These are phyloP conservation scores for Yarrowia divulgata DNA, from an alignment of 805 yeast species.

Conservation along the genomic window DNA sequence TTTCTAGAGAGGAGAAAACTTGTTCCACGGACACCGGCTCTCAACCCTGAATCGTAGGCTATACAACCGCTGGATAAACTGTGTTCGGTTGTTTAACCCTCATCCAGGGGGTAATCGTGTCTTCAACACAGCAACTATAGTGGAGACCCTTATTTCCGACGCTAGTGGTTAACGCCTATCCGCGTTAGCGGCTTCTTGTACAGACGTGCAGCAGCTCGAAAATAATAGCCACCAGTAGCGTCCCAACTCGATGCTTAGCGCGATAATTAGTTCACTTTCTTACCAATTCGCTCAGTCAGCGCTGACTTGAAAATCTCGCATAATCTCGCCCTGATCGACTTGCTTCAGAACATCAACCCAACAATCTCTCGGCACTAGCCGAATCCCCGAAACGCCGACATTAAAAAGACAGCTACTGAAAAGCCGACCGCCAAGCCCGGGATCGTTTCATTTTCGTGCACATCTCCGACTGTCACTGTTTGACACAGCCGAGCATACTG, in stretches of 20 bases:
- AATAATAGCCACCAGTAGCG: not conserved
- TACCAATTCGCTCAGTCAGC: not conserved
- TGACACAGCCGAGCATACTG: too few relatives aligned
- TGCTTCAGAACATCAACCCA: constrained; percentile 14
- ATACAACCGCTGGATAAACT: too few relatives aligned
- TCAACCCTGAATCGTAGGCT: not conserved
- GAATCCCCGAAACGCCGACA: constrained; percentile 16
- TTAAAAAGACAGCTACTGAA: not conserved
- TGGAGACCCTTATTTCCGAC: not conserved
- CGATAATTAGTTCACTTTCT: not conserved
- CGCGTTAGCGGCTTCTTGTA: too few relatives aligned
- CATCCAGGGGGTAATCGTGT: not conserved
- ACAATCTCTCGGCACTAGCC: not conserved
- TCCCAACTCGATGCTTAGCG: not conserved
- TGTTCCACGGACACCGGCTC: constrained; percentile 9
- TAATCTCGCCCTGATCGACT: constrained; percentile 1
- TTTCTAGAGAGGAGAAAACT: not conserved
- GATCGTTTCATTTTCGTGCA: not conserved
- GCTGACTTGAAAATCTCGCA: not conserved
- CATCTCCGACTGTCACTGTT: not conserved
- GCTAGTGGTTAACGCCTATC: constrained; percentile 10
- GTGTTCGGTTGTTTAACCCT: not conserved
- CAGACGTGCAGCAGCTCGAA: too few relatives aligned
- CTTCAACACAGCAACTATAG: not conserved
- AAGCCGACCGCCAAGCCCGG: not conserved